Evolutionary conservation across 2,329 filamentous ascomycete genomes (phyloP).

Genomic region (Pseudogymnoascus verrucosus): DNA sequence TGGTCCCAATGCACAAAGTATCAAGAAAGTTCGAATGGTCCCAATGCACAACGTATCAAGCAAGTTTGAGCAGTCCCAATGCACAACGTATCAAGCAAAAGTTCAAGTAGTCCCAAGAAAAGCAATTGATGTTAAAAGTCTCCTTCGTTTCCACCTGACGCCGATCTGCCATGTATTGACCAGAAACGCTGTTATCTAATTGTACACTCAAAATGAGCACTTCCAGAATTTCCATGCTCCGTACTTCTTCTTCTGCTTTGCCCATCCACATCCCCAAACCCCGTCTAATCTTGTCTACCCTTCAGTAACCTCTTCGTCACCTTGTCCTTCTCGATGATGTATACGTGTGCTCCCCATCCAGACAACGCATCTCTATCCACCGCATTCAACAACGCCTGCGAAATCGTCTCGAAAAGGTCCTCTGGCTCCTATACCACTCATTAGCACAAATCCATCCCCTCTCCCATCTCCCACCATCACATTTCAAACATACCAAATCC

Average conservation of each 20-base stretch:
- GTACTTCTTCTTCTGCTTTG: not conserved
- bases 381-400: constrained; percentile 88
- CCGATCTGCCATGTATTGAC: constrained; percentile 1
- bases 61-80: not conserved
- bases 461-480: no score
- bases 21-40: not conserved
- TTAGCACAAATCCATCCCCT: no score
- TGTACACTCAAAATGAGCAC: constrained; percentile 1
- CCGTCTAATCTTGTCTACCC: constrained; percentile 78
- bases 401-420: constrained; percentile 96
- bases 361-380: constrained; percentile 95
- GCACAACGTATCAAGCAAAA: not conserved
- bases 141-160: not conserved
- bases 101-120: not conserved
- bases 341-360: constrained; percentile 97
- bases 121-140: not conserved
- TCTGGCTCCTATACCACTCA: constrained; percentile 60
- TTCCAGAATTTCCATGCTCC: not conserved
- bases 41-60: not conserved
- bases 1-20: not conserved
- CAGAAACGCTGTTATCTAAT: constrained; percentile 1
- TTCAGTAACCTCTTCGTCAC: constrained; percentile 98
- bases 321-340: constrained; percentile 99
- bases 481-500: constrained; percentile 74
- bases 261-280: not conserved